Conservation (phyloP, 2,329 filamentous ascomycete species). For the Hypoxylon sp. region DNA sequence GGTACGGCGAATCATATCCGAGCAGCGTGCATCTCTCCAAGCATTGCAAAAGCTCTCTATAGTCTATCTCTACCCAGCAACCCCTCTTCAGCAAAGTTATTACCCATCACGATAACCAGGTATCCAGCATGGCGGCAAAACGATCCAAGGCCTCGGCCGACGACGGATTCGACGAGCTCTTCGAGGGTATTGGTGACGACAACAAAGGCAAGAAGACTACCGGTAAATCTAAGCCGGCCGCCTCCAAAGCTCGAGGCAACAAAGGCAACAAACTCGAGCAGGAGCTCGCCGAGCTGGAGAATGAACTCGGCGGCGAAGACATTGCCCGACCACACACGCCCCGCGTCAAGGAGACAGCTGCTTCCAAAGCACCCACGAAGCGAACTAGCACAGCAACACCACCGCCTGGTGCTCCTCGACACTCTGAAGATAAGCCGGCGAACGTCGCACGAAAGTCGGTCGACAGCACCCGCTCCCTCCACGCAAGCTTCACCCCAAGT, state of each 20-base stretch:
- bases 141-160: conserved; percentile 70
- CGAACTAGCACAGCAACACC: conserved; percentile 63
- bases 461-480: conserved; percentile 79
- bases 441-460: conserved; percentile 74
- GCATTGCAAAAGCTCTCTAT: conserved; percentile 20
- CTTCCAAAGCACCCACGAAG: conserved; percentile 55
- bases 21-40: conserved; percentile 12
- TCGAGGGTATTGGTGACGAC: conserved; percentile 71
- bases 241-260: conserved; percentile 58
- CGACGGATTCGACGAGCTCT: conserved; percentile 74
- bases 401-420: conserved; percentile 63
- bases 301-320: conserved; percentile 77
- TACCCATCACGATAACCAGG: conserved; percentile 8
- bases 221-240: conserved; percentile 61
- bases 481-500: conserved; percentile 78
- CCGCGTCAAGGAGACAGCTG: conserved; percentile 69
- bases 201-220: conserved; percentile 63
- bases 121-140: conserved; percentile 69
- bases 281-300: conserved; percentile 89
- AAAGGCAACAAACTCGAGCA: conserved; percentile 62
- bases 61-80: conserved; percentile 9
- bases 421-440: conserved; percentile 73
- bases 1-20: conserved; percentile 26
- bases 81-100: conserved; percentile 19
- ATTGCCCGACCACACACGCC: conserved; percentile 87